These are phyloP conservation scores for Pichia sp. DNA, from an alignment of 1,139 yeast genomes.

Conservation along the genomic window DNA sequence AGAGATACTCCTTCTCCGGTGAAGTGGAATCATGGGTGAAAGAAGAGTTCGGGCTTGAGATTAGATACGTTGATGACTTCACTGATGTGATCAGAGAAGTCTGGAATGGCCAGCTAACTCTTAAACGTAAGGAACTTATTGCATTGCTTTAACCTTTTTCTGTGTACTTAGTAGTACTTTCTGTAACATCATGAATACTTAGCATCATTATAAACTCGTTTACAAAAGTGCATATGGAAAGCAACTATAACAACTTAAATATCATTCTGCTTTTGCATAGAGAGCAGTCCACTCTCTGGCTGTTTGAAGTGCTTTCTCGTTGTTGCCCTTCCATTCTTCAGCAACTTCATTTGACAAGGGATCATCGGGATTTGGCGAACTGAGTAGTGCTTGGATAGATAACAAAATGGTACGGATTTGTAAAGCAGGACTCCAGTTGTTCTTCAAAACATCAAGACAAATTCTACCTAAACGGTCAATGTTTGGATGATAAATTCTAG, in stretches of 20 bases:
- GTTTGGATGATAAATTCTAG: slow-evolving; percentile 94
- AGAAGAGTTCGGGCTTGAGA: slow-evolving; percentile 47
- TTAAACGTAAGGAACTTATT: slow-evolving; percentile 11
- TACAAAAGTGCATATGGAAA: not conserved
- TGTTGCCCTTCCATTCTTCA: slow-evolving; percentile 89
- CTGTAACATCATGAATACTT: too few species aligned
- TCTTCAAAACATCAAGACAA: slow-evolving; percentile 89
- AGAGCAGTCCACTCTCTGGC: slow-evolving; percentile 83
- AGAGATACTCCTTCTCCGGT: slow-evolving; percentile 24
- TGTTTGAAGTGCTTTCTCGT: slow-evolving; percentile 67
- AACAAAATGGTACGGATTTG: slow-evolving; percentile 92
- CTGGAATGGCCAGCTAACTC: slow-evolving; percentile 45
- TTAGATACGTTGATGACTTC: slow-evolving; percentile 66
- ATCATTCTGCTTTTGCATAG: slow-evolving; percentile 30
- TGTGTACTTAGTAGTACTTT: too few species aligned
- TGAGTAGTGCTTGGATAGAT: slow-evolving; percentile 87
- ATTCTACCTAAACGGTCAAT: slow-evolving; percentile 93
- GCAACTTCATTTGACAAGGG: slow-evolving; percentile 98
- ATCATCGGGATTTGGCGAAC: slow-evolving; percentile 97
- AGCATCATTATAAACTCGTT: not conserved
- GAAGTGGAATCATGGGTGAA: slow-evolving; percentile 40
- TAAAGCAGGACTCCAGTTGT: slow-evolving; percentile 95
- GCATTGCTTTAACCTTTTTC: too few species aligned
- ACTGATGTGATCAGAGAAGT: slow-evolving; percentile 66
- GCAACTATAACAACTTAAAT: not conserved